Base-by-base conservation (phyloP, 1,284 basidiomycete species). In the Ceratobasidium sp. region DNA sequence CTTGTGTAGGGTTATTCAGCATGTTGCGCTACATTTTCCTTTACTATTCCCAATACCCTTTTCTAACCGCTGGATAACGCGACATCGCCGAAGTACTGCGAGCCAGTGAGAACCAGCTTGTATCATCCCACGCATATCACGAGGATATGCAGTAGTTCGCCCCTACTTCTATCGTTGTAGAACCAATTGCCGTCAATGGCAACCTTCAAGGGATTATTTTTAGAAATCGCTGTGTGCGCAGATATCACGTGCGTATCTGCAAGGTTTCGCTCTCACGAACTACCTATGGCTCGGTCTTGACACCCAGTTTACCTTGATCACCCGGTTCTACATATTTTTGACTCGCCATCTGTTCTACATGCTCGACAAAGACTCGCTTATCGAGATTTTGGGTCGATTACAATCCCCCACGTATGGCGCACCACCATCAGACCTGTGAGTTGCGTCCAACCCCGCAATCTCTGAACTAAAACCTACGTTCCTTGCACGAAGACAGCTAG, bases 321-420 rank as follows among this genome's bases (percentile, higher is more conserved):
- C 16, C 44, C 18, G 44, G n/a, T 46, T 46, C 44, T 46, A 21
- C 44, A n/a, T 9, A 7, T n/a, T 6, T 18, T 56, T 56, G 6
- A 23, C 23, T 25, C 23, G 1, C 23, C 11, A 16, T 18, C 21
- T 7, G 6, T 23, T 9, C 51, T 14, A 53, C 23, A 66, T 66
- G 63, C 49, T 38, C 14, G 48, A 53, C 28, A n/a, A 40, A 16
- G 21, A 36, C 8, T 21, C 30, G 25, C 16, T 66, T 12, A 18
- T 36, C 4, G 48, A 36, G 12, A 51, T 66, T 8, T 23, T 66
- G 48, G 12, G 38, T 38, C 48, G 63, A 8, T 38, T 69, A 11
- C 36, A 56, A 12, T 69, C 64, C 5, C 64, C 64, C 2, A 69
- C 64, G 16, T 38, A 69, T 46, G 64, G 51, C 25, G 64, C 64